These are phyloP conservation scores for Pelargonium fulgidum DNA, from an alignment of 441 rosid genomes.

Conservation along the genomic window DNA sequence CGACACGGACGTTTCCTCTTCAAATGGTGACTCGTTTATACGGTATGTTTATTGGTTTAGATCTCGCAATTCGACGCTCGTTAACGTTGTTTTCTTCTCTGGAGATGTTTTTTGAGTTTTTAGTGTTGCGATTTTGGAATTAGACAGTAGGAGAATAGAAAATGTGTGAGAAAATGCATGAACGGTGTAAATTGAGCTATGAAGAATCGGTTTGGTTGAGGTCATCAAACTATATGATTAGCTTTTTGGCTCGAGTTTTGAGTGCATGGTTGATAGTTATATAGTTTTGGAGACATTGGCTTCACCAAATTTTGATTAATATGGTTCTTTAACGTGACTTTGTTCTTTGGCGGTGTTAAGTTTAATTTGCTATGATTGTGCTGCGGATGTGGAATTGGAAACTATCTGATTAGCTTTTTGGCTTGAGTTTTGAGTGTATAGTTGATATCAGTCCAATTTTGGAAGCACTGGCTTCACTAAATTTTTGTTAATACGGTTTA, in stretches of 20 bases:
- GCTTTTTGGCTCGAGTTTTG: background rate
- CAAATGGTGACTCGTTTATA: conserved; percentile 58
- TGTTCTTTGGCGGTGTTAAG: background rate
- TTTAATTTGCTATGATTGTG: background rate
- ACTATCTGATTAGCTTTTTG: background rate
- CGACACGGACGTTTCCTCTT: conserved; percentile 19
- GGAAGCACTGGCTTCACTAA: background rate
- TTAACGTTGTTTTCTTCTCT: background rate
- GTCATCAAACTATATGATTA: background rate
- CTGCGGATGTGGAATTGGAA: background rate
- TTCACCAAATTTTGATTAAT: background rate
- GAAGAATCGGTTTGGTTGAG: background rate
- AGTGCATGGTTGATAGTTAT: background rate
- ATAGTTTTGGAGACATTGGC: background rate
- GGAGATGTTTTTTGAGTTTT: background rate
- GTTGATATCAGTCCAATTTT: background rate
- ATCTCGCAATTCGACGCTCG: background rate
- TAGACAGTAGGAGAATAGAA: background rate
- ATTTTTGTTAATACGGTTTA: no score
- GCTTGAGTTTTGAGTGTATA: background rate
- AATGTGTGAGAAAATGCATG: conserved; percentile 1
- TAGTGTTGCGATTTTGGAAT: background rate
- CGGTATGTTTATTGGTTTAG: conserved; percentile 38
- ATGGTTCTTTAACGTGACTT: background rate
- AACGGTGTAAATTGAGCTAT: background rate